These are phyloP conservation scores for Aspergillus neoniger DNA, from an alignment of 2,329 filamentous ascomycete species.

Conservation along the genomic window DNA sequence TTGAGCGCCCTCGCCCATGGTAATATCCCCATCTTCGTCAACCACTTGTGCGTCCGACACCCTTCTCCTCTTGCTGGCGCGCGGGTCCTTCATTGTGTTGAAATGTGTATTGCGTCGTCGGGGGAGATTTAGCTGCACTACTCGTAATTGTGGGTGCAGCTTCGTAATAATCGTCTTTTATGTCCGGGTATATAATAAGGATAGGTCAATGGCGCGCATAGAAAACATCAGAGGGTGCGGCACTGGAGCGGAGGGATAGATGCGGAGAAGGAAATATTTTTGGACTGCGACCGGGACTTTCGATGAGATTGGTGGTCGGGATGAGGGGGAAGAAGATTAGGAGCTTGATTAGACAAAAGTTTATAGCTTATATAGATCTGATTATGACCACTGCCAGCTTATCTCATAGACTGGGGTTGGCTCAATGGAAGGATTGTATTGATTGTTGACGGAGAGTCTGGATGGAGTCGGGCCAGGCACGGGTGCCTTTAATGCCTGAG, in stretches of 20 bases:
- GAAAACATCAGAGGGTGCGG: neutral
- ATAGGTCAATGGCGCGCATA: slow-evolving; percentile 1
- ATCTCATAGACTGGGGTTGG: neutral
- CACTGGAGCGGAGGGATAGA: neutral
- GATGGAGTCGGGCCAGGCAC: slow-evolving; percentile 10
- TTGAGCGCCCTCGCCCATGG: slow-evolving; percentile 28
- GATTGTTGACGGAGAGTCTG: slow-evolving; percentile 23
- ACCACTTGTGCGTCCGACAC: slow-evolving; percentile 30
- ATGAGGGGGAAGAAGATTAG: neutral
- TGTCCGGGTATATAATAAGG: neutral
- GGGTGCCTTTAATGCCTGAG: slow-evolving; percentile 28
- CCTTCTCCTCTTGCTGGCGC: slow-evolving; percentile 39
- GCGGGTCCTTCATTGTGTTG: slow-evolving; percentile 35
- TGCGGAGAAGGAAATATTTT: slow-evolving; percentile 14
- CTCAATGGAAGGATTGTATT: slow-evolving; percentile 3
- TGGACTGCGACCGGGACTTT: neutral
- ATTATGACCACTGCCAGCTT: neutral
- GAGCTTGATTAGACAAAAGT: neutral
- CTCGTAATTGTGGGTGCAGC: neutral
- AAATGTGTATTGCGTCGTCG: neutral
- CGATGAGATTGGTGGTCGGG: neutral
- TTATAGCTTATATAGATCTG: neutral
- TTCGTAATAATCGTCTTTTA: neutral
- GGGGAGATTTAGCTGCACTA: neutral
- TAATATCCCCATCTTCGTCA: slow-evolving; percentile 35